Evolutionary conservation across 2,329 filamentous ascomycete genomes (phyloP).

Genomic region (Botrytis fragariae): DNA sequence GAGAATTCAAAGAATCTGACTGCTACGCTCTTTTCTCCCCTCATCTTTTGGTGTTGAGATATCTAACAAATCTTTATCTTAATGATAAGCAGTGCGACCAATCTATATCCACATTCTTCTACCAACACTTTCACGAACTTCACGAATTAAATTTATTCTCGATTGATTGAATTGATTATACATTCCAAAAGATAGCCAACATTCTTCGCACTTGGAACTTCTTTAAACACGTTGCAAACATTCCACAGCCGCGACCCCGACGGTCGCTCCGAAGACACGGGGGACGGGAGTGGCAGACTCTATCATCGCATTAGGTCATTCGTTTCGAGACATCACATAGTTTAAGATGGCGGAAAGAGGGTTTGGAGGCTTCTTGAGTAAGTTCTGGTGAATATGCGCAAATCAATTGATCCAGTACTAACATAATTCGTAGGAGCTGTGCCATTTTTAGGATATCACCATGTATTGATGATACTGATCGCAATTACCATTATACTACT

Average conservation of each 20-base stretch:
- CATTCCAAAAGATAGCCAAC: conserved; percentile 14
- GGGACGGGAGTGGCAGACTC: conserved; percentile 38
- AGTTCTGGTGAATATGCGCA: conserved; percentile 23
- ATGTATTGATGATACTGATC: conserved; percentile 97
- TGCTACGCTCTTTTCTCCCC: conserved; percentile 9
- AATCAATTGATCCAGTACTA: conserved; percentile 16
- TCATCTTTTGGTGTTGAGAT: conserved; percentile 9
- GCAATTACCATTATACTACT: conserved; percentile 90
- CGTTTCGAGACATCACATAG: conserved; percentile 20
- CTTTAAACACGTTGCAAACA: conserved; percentile 27
- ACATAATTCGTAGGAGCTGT: conserved; percentile 52
- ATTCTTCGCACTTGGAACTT: conserved; percentile 28
- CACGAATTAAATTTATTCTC: background rate
- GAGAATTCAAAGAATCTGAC: conserved; percentile 10
- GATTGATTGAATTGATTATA: background rate
- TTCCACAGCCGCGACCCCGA: conserved; percentile 38
- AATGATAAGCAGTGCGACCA: conserved; percentile 16
- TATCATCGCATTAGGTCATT: conserved; percentile 10
- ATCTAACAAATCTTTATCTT: conserved; percentile 17
- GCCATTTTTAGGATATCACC: conserved; percentile 69
- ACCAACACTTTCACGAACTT: conserved; percentile 2
- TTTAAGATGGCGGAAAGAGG: conserved; percentile 27
- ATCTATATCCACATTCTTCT: conserved; percentile 17
- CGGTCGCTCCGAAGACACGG: conserved; percentile 36
- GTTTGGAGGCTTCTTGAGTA: conserved; percentile 38